Evolutionary conservation across 139 green algal species (phyloP).

Genomic region (Chlorella sp.): DNA sequence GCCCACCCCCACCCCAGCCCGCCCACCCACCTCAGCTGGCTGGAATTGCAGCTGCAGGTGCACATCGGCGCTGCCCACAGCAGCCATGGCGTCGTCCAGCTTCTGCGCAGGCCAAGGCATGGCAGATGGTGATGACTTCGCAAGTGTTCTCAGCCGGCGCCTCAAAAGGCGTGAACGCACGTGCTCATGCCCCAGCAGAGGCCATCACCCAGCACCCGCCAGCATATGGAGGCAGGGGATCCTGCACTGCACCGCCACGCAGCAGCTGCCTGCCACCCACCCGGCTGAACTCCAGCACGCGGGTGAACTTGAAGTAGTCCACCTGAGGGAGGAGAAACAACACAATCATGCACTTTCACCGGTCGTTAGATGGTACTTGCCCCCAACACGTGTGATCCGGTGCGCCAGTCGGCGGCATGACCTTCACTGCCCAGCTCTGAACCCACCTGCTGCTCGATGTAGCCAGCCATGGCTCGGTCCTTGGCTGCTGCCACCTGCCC

Average conservation of each 20-base stretch:
- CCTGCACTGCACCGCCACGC: no score
- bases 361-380: no score
- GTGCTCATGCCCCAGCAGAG: no score
- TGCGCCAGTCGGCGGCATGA: no score
- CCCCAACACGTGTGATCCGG: no score
- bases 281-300: slow-evolving; percentile 53
- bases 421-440: background rate
- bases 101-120: slow-evolving; percentile 8
- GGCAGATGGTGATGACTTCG: no score
- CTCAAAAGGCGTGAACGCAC: no score
- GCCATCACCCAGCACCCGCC: no score
- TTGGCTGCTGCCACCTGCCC: background rate
- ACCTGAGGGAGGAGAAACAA: background rate
- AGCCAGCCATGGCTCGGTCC: slow-evolving; percentile 42
- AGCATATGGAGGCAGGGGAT: no score
- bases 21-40: slow-evolving; percentile 29
- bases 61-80: slow-evolving; percentile 46
- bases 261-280: background rate
- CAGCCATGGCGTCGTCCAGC: slow-evolving; percentile 17
- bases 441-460: slow-evolving; percentile 61
- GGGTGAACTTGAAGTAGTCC: slow-evolving; percentile 53
- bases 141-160: no score
- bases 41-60: slow-evolving; percentile 52
- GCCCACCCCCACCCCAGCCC: no score
- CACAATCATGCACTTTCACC: background rate